Conservation (phyloP, 768 basidiomycete species). For the Lactarius tabidus region DNA sequence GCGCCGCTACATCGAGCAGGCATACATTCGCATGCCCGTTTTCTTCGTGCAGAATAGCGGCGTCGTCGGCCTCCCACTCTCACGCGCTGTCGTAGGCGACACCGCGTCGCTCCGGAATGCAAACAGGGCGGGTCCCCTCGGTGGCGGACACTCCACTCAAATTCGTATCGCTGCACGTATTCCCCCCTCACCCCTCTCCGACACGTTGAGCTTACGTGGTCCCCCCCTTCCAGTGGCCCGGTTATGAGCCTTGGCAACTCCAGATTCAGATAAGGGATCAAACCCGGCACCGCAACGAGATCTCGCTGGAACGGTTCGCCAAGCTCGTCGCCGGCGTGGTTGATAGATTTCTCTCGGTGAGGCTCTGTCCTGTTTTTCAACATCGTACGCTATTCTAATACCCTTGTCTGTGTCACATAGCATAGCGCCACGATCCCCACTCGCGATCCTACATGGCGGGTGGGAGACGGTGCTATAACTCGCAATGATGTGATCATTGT, state of each 20-base stretch:
- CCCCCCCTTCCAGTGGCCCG: slow-evolving; percentile 14
- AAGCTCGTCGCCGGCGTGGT: slow-evolving; percentile 20
- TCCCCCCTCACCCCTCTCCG: neutral
- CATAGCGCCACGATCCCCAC: neutral
- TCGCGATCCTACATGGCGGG: neutral
- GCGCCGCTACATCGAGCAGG: slow-evolving; percentile 24
- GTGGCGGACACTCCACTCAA: slow-evolving; percentile 21
- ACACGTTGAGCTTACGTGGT: neutral
- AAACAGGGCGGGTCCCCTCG: slow-evolving; percentile 6
- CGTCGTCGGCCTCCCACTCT: slow-evolving; percentile 8
- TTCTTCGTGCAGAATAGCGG: slow-evolving; percentile 20
- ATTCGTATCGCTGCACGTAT: slow-evolving; percentile 15
- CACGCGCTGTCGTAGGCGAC: slow-evolving; percentile 4
- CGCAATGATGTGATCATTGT: slow-evolving; percentile 13
- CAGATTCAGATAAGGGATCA: slow-evolving; percentile 24
- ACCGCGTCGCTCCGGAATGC: slow-evolving; percentile 2
- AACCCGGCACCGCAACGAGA: slow-evolving; percentile 20
- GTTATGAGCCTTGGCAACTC: slow-evolving; percentile 19
- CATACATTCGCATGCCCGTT: slow-evolving; percentile 16
- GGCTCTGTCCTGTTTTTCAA: neutral
- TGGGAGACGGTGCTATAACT: slow-evolving; percentile 7
- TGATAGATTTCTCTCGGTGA: slow-evolving; percentile 21
- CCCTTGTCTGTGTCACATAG: slow-evolving; percentile 3
- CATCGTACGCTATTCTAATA: neutral
- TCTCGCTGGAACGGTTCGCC: slow-evolving; percentile 21